A percentile compares a stretch with the other conserved stretches of the same genome.
Evolutionary conservation across 495 filamentous ascomycete species (phyloP).

Genomic region (Penicillium simplicissimum): DNA sequence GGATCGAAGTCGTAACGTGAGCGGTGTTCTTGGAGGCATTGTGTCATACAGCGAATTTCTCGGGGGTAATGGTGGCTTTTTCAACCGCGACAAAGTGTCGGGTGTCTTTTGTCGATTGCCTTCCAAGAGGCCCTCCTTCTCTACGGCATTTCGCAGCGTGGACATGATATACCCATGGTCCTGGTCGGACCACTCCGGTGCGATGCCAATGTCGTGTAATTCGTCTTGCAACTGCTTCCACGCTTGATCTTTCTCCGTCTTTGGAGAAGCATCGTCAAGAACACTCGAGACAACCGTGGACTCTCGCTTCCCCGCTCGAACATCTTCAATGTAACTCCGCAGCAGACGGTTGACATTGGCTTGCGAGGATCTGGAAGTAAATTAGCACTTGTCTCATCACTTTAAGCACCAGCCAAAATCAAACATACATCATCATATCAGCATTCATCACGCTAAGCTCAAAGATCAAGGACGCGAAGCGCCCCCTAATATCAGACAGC

Average conservation of each 20-base stretch:
- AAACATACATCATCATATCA: constrained; percentile 26
- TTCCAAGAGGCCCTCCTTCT: constrained; percentile 11
- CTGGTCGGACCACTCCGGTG: constrained; percentile 8
- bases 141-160: constrained; percentile 9
- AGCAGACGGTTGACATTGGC: constrained; percentile 15
- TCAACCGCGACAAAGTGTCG: not conserved
- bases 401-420: not conserved
- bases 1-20: constrained; percentile 1
- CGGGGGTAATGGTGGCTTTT: not conserved
- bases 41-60: not conserved
- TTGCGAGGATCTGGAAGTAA: constrained; percentile 17
- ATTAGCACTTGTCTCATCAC: not conserved
- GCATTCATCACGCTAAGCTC: constrained; percentile 21
- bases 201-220: constrained; percentile 14
- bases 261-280: constrained; percentile 4
- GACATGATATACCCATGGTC: constrained; percentile 20
- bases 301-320: constrained; percentile 11
- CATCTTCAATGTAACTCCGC: constrained; percentile 12
- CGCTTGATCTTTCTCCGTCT: constrained; percentile 5
- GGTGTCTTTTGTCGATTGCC: not conserved
- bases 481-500: constrained; percentile 18
- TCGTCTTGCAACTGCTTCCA: constrained; percentile 19
- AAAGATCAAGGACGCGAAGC: constrained; percentile 16
- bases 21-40: not conserved
- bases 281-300: not conserved